Conservation (phyloP, 306 rosid species). For the Inga oerstediana region DNA sequence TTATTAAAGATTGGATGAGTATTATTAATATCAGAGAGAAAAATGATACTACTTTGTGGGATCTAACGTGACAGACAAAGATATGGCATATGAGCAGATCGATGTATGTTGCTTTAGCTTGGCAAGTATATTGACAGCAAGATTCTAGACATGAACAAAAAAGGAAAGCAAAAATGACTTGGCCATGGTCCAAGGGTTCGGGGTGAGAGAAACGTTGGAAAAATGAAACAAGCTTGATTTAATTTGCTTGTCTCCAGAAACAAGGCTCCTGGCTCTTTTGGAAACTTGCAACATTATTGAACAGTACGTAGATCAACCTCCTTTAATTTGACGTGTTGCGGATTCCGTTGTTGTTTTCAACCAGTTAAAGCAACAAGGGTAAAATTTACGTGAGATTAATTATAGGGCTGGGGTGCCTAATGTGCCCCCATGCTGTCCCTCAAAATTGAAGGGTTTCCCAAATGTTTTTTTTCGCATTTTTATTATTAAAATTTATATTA, state of each 20-base stretch:
- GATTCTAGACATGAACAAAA: background rate
- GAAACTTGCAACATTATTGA: background rate
- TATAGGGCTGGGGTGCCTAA: too few species aligned
- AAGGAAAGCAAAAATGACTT: background rate
- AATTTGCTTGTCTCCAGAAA: background rate
- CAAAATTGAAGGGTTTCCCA: too few species aligned
- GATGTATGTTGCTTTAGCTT: background rate
- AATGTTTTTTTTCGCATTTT: too few species aligned
- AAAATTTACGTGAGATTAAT: background rate
- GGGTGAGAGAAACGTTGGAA: background rate
- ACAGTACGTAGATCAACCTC: too few species aligned
- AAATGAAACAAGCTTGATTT: background rate
- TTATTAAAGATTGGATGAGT: too few species aligned
- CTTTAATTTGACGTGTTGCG: too few species aligned
- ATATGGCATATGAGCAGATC: background rate
- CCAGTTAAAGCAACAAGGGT: background rate
- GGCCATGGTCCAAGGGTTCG: background rate
- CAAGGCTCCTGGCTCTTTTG: background rate
- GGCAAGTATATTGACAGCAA: background rate
- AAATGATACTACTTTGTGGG: background rate
- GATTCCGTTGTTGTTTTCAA: background rate
- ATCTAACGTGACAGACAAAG: background rate
- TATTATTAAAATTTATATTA: too few species aligned
- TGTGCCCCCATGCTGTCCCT: too few species aligned
- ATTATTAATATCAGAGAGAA: background rate